phyloP scores from a whole-genome alignment of 495 filamentous ascomycete species.

The Xylaria castorea region DNA sequence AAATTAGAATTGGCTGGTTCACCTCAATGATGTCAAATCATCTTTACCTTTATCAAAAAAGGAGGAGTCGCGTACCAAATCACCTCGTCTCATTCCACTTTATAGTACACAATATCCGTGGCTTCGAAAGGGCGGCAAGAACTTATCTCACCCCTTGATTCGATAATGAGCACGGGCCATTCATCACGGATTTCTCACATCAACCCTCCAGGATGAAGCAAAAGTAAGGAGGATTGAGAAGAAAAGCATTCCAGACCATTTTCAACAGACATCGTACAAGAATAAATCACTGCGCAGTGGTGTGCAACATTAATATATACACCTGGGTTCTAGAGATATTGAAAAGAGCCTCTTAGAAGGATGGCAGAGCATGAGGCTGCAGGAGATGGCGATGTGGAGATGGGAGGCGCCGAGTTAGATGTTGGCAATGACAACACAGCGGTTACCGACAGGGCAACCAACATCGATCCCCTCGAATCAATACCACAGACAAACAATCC shows the following conservation, averaged over 20 bases:
- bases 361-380: constrained; percentile 18
- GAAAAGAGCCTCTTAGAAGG: background rate
- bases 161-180: constrained; percentile 25
- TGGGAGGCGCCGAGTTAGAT: constrained; percentile 25
- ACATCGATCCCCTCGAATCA: constrained; percentile 3
- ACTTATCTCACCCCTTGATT: background rate
- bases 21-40: background rate
- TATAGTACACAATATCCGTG: background rate
- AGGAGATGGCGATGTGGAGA: constrained; percentile 27
- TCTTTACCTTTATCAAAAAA: background rate
- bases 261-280: background rate
- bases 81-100: background rate
- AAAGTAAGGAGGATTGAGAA: constrained; percentile 11
- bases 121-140: background rate
- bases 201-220: constrained; percentile 27
- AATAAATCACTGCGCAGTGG: too few species aligned
- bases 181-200: constrained; percentile 20
- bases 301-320: background rate
- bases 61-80: background rate
- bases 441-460: constrained; percentile 20
- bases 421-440: constrained; percentile 10
- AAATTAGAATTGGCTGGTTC: background rate
- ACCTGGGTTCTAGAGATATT: background rate
- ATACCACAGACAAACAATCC: constrained; percentile 21
- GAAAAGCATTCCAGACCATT: background rate